Evolutionary conservation across 257 asterid species (phyloP).

Genomic region (Nicotiana undulata): DNA sequence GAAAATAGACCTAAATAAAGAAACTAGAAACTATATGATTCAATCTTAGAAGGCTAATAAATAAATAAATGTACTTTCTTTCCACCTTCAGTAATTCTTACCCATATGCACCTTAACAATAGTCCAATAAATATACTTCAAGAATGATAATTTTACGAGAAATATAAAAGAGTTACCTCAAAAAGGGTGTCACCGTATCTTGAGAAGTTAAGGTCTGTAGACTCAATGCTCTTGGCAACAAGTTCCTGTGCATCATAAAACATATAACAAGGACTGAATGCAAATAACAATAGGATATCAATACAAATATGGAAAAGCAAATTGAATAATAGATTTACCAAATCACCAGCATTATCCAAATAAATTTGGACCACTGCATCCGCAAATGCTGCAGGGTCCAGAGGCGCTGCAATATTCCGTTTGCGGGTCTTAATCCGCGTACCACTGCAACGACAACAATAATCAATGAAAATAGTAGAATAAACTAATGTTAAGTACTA

Average conservation of each 20-base stretch:
- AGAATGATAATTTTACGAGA: not conserved
- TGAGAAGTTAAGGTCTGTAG: slow-evolving; percentile 11
- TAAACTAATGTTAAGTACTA: not conserved
- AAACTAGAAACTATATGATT: not conserved
- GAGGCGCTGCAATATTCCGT: slow-evolving; percentile 96
- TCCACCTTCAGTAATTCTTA: not conserved
- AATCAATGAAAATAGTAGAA: not conserved
- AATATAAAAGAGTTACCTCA: slow-evolving; percentile 1
- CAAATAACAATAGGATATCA: not conserved
- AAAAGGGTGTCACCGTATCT: slow-evolving; percentile 18
- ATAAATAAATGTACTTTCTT: not conserved
- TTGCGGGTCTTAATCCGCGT: slow-evolving; percentile 99
- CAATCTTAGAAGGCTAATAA: not conserved
- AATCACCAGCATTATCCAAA: slow-evolving; percentile 99
- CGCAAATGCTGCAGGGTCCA: slow-evolving; percentile 99
- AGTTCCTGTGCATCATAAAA: slow-evolving; percentile 7
- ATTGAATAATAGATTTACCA: slow-evolving; percentile 36
- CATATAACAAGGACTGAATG: not conserved
- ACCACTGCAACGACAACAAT: slow-evolving; percentile 39
- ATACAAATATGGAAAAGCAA: no score
- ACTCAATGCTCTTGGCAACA: slow-evolving; percentile 10
- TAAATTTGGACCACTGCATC: slow-evolving; percentile 99
- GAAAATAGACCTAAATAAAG: not conserved
- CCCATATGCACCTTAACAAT: not conserved
- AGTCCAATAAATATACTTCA: not conserved